Conservation (phyloP, 2,329 filamentous ascomycete genomes). For the Lachnellula suecica region DNA sequence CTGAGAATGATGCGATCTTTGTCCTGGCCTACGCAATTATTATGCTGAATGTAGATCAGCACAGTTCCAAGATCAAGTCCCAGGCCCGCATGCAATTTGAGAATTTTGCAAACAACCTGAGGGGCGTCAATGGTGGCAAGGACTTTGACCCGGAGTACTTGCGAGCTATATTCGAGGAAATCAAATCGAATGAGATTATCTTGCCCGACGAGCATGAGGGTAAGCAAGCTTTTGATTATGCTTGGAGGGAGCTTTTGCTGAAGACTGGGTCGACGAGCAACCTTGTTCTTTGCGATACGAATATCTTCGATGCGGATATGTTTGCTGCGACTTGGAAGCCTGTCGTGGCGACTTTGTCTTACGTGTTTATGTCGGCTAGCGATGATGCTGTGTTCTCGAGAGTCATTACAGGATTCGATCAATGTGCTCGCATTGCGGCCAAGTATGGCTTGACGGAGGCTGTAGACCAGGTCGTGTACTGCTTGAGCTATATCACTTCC, state of each 20-base stretch:
- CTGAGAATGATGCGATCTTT: slow-evolving; percentile 83
- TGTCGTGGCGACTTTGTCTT: slow-evolving; percentile 90
- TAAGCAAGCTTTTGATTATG: slow-evolving; percentile 93
- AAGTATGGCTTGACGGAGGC: slow-evolving; percentile 82
- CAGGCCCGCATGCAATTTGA: slow-evolving; percentile 80
- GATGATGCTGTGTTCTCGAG: slow-evolving; percentile 94
- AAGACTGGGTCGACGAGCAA: slow-evolving; percentile 78
- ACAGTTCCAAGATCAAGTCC: slow-evolving; percentile 84
- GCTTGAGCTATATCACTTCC: slow-evolving; percentile 86
- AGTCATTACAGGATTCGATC: slow-evolving; percentile 91
- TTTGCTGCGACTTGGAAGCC: slow-evolving; percentile 95
- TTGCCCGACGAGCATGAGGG: slow-evolving; percentile 97
- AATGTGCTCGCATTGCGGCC: slow-evolving; percentile 89
- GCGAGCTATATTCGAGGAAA: slow-evolving; percentile 84
- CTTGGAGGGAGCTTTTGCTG: slow-evolving; percentile 89
- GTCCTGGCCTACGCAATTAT: slow-evolving; percentile 95
- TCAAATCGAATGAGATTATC: slow-evolving; percentile 92
- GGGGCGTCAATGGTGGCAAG: slow-evolving; percentile 81
- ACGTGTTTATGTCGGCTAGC: slow-evolving; percentile 98
- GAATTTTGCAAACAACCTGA: slow-evolving; percentile 85
- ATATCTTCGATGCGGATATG: slow-evolving; percentile 96
- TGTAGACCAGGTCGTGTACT: slow-evolving; percentile 89
- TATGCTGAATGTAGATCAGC: slow-evolving; percentile 95
- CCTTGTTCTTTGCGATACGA: slow-evolving; percentile 80
- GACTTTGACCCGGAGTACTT: slow-evolving; percentile 85